Base-by-base conservation (phyloP, 352 stramenopile genomes). In the Phytophthora melonis region DNA sequence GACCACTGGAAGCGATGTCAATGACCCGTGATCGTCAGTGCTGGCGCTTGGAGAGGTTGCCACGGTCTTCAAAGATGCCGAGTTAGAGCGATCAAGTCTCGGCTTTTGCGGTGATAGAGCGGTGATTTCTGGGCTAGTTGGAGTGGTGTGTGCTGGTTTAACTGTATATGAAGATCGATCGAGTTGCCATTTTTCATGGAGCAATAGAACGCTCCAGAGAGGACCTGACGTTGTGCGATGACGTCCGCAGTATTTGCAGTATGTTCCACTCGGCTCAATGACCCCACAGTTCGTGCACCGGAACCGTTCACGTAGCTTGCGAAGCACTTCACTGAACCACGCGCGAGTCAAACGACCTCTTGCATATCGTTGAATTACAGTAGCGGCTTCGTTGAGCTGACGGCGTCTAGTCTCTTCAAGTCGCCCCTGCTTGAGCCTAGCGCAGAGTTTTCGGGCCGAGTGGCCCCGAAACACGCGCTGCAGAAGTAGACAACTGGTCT, bases 181-280 rank as follows among this genome's bases (percentile, higher is more conserved):
- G 18, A 66, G 63, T 3, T 55, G 72, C 62, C 59, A 72, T 18
- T 25, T 72, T 27, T 73, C 67, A 32, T 67, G 68, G 49, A 70
- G 34, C 27, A 77, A 36, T 10, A 73, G 3, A 7, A 75, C 41
- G 21, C 39, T 73, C 59, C 53, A 66, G 8, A 81, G 43, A 3
- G 70, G 41, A 8, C 73, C 73, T 43, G 83, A 82, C 13, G 68
- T 78, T 34, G 70, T 77, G 10, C 84, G 79, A 5, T 79, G 69
- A 1, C 83, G 77, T n/a, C 86, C 86, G 54, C 86, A 93, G 19
- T 82, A 78, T 59, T 93, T 93, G 72, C 86, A 93, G 70, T 93
- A 93, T 3, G 72, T 57, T 4, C 80, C 86, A 36, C 83, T 73
- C 7, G 86, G 83, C 45, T 93, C 86, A 25, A 91, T 69, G 27